Percentiles rank a stretch among this genome's conserved stretches.
phyloP scores from a whole-genome alignment of 805 yeast species.

The Nakazawaea pomicola region DNA sequence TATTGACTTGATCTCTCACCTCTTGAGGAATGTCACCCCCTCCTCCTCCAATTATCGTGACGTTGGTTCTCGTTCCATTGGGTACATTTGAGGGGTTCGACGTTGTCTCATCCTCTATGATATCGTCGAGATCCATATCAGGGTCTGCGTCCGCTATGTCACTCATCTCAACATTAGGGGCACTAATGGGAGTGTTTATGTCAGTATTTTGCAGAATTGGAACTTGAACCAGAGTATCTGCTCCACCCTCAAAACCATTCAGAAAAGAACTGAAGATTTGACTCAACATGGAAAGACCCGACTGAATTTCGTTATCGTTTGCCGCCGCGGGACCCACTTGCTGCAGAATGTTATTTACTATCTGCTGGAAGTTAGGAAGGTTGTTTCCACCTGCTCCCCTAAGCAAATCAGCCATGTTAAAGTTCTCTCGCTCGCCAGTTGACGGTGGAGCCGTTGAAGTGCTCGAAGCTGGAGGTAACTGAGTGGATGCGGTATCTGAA shows the following conservation, averaged over 20 bases:
- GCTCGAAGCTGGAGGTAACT: background rate
- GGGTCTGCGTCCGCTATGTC: conserved; percentile 2
- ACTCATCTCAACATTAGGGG: background rate
- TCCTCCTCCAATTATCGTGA: background rate
- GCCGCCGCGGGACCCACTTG: background rate
- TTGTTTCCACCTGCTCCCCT: no score
- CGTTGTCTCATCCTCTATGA: conserved; percentile 2
- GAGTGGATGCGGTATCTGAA: background rate
- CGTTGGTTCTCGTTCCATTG: background rate
- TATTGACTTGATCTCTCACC: background rate
- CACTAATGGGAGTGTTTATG: background rate
- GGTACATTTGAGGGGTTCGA: background rate
- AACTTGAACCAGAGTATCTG: background rate
- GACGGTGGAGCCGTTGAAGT: background rate
- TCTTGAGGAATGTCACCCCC: conserved; percentile 1
- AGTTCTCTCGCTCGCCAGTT: no score
- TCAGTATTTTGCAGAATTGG: background rate
- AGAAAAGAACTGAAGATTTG: background rate
- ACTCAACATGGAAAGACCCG: background rate
- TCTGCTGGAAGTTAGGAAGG: conserved; percentile 2
- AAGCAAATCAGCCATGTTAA: no score
- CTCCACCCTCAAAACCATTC: background rate
- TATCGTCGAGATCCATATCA: conserved; percentile 7
- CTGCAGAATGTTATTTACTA: background rate
- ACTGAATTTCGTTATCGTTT: no score